phyloP scores from a whole-genome alignment of 2,329 filamentous ascomycete genomes.

The Xylaria arbuscula region DNA sequence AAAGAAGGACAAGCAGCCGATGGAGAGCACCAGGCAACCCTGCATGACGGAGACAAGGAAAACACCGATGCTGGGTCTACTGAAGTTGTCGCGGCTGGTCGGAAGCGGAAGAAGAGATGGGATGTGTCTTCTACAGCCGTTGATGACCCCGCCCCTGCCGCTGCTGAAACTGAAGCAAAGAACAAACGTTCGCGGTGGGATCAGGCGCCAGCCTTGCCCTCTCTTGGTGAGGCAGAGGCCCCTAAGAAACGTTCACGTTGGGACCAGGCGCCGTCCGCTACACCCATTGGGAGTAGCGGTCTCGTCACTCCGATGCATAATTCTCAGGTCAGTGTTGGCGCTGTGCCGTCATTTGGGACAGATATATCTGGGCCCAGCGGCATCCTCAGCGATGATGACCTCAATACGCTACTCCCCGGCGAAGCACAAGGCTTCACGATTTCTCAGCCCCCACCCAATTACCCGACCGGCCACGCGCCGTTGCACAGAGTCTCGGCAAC shows the following conservation, averaged over 20 bases:
- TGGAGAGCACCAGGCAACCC: slow-evolving; percentile 73
- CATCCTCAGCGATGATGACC: slow-evolving; percentile 89
- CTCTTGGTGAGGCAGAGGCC: slow-evolving; percentile 65
- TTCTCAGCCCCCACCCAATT: slow-evolving; percentile 89
- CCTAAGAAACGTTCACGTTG: slow-evolving; percentile 85
- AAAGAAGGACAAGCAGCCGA: slow-evolving; percentile 68
- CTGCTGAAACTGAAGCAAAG: slow-evolving; percentile 68
- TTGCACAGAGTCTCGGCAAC: slow-evolving; percentile 80
- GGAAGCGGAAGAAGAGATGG: slow-evolving; percentile 96
- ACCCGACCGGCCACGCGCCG: slow-evolving; percentile 82
- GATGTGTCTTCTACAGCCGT: slow-evolving; percentile 74
- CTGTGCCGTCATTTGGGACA: slow-evolving; percentile 77
- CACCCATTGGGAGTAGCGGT: slow-evolving; percentile 78
- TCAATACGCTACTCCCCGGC: slow-evolving; percentile 88
- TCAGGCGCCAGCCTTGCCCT: slow-evolving; percentile 72
- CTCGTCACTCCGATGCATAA: slow-evolving; percentile 82
- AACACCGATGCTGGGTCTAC: slow-evolving; percentile 76
- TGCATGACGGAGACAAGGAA: slow-evolving; percentile 81
- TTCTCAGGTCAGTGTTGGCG: slow-evolving; percentile 66
- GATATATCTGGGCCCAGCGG: slow-evolving; percentile 84
- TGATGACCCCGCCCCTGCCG: slow-evolving; percentile 61
- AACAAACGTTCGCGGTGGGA: slow-evolving; percentile 89
- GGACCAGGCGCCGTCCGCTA: slow-evolving; percentile 89
- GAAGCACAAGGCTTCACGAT: slow-evolving; percentile 94
- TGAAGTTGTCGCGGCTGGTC: slow-evolving; percentile 69